Evolutionary conservation across 345 rosid genomes (phyloP).

Genomic region (Euphorbia peplus): DNA sequence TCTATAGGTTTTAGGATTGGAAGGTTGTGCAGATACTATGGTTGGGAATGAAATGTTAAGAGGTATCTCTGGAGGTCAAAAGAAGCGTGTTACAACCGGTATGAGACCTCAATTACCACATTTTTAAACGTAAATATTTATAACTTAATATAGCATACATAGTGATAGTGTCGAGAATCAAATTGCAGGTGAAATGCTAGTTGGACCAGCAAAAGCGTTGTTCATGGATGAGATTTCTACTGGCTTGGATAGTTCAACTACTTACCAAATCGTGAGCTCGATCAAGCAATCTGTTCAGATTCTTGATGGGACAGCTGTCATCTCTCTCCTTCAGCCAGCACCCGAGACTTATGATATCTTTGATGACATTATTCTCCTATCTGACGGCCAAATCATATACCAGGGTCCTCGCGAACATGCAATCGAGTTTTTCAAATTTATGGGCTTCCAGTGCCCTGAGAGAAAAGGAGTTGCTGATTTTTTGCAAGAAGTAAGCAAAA

Average conservation of each 20-base stretch:
- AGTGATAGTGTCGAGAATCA: not conserved
- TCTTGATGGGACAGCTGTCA: slow-evolving; percentile 53
- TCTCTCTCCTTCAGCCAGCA: slow-evolving; percentile 80
- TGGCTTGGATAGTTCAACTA: slow-evolving; percentile 76
- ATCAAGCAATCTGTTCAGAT: slow-evolving; percentile 60
- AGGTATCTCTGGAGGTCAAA: slow-evolving; percentile 83
- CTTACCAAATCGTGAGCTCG: slow-evolving; percentile 66
- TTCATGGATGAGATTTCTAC: slow-evolving; percentile 82
- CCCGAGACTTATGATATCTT: slow-evolving; percentile 66
- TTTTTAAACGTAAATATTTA: not conserved
- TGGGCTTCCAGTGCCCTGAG: slow-evolving; percentile 76
- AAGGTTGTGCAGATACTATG: slow-evolving; percentile 59
- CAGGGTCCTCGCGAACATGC: slow-evolving; percentile 62
- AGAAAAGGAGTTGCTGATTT: slow-evolving; percentile 75
- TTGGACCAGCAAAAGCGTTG: slow-evolving; percentile 57
- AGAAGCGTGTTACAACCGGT: slow-evolving; percentile 78
- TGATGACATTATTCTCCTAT: slow-evolving; percentile 63
- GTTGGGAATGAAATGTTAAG: slow-evolving; percentile 70
- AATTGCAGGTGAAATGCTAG: slow-evolving; percentile 59
- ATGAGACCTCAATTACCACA: not conserved
- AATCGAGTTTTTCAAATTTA: slow-evolving; percentile 48
- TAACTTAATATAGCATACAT: not conserved
- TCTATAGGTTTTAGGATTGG: slow-evolving; percentile 64
- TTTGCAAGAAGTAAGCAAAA: slow-evolving; percentile 58
- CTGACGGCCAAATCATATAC: slow-evolving; percentile 58